These are phyloP conservation scores for Erodium trifolium DNA, from an alignment of 441 rosid genomes.

Conservation along the genomic window DNA sequence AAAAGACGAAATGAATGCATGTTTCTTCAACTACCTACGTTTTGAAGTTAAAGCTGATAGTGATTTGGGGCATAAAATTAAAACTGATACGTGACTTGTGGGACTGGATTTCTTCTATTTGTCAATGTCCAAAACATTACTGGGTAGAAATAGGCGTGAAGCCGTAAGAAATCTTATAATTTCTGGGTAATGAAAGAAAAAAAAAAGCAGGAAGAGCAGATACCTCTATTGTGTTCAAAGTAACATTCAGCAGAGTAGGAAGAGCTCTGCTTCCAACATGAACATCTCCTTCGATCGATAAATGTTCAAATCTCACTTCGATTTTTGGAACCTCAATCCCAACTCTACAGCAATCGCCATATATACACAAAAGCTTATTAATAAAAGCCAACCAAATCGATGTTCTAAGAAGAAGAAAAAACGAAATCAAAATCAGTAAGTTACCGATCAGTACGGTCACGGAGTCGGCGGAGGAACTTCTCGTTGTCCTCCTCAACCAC, in stretches of 20 bases:
- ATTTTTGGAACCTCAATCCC: conserved; percentile 5
- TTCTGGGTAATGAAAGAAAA: background rate
- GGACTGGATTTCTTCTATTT: background rate
- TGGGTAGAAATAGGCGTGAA: background rate
- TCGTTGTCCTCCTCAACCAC: background rate
- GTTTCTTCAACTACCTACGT: background rate
- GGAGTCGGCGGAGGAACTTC: background rate
- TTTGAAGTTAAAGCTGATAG: background rate
- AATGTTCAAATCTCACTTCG: background rate
- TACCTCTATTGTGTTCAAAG: conserved; percentile 44
- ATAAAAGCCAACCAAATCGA: background rate
- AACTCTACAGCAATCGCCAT: background rate
- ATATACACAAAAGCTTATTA: background rate
- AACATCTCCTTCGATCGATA: background rate
- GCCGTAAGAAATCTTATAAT: background rate
- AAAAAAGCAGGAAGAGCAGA: background rate
- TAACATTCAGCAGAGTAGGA: conserved; percentile 5
- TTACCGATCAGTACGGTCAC: background rate
- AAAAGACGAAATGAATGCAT: background rate
- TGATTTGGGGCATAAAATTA: background rate
- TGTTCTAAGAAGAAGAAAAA: background rate
- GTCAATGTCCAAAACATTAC: background rate
- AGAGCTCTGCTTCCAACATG: background rate
- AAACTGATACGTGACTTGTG: background rate
- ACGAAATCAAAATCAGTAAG: background rate